These are phyloP conservation scores for Didymellaceae sp. DNA, from an alignment of 2,329 filamentous ascomycete genomes.

Conservation along the genomic window DNA sequence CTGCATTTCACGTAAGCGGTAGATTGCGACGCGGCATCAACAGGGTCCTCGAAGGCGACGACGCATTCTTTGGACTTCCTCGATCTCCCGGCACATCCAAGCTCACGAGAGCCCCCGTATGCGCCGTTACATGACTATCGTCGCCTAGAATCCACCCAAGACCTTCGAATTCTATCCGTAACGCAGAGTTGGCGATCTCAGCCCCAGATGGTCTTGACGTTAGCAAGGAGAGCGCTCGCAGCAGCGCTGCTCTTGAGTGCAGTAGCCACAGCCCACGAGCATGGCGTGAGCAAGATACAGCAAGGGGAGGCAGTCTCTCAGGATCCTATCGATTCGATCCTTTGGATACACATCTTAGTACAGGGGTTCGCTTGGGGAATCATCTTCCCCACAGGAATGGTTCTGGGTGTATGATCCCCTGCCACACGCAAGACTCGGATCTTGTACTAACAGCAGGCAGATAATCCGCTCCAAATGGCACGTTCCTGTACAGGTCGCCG, in stretches of 20 bases:
- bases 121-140: slow-evolving; percentile 12
- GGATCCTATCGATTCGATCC: slow-evolving; percentile 67
- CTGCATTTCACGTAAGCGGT: slow-evolving; percentile 36
- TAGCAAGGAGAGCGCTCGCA: slow-evolving; percentile 23
- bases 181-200: slow-evolving; percentile 8
- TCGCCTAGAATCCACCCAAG: slow-evolving; percentile 24
- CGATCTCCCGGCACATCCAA: neutral
- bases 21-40: slow-evolving; percentile 32
- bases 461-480: slow-evolving; percentile 93
- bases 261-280: slow-evolving; percentile 47
- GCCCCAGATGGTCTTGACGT: slow-evolving; percentile 17
- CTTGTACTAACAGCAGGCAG: slow-evolving; percentile 53
- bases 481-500: slow-evolving; percentile 82
- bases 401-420: slow-evolving; percentile 73
- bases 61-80: slow-evolving; percentile 1
- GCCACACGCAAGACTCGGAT: neutral
- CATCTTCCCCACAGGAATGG: slow-evolving; percentile 94
- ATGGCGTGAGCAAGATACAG: slow-evolving; percentile 48
- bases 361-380: slow-evolving; percentile 89
- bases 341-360: slow-evolving; percentile 94
- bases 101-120: neutral
- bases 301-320: slow-evolving; percentile 48
- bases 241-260: slow-evolving; percentile 36
- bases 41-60: slow-evolving; percentile 15
- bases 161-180: slow-evolving; percentile 16